Base-by-base conservation (phyloP, 106 monocot species). In the Vanilla planifolia region DNA sequence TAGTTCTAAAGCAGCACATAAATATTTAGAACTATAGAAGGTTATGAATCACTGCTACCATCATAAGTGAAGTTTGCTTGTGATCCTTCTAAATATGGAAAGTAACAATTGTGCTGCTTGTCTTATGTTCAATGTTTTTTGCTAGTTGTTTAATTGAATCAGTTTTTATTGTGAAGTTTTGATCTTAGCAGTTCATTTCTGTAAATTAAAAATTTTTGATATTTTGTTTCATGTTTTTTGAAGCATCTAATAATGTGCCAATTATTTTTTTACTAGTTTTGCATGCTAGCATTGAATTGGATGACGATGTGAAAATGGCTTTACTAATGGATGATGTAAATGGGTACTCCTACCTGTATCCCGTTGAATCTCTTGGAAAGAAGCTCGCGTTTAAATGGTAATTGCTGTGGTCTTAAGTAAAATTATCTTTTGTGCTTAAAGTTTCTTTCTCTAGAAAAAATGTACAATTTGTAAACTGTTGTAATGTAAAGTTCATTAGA, bases 381-480 rank as follows among this genome's bases (percentile, higher is more conserved):
- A 88, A 78, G 25, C 62, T 89, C 39, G 41, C 63, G 6, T 91
- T 96, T 67, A 91, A 80, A 88, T 96, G 96, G 91, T 96, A 79
- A 45, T 34, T 46, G 14, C 41, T 40, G 13, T 32, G n/a, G n/a
- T n/a, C n/a, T 6, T 37, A n/a, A n/a, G n/a, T n/a, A n/a, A n/a
- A n/a, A n/a, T n/a, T n/a, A n/a, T n/a, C n/a, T n/a, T n/a, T n/a
- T n/a, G n/a, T n/a, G n/a, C n/a, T n/a, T n/a, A n/a, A n/a, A n/a
- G n/a, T n/a, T n/a, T n/a, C n/a, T n/a, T n/a, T n/a, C n/a, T n/a
- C n/a, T n/a, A n/a, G n/a, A n/a, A n/a, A n/a, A n/a, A n/a, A n/a
- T n/a, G n/a, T n/a, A n/a, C n/a, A n/a, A n/a, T n/a, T n/a, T n/a
- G n/a, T n/a, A n/a, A n/a, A n/a, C n/a, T n/a, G n/a, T n/a, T n/a